Evolutionary conservation across 306 rosid species (phyloP), one percentile per base, ranked within the genome.

Genomic region (Prosopis cineraria): DNA sequence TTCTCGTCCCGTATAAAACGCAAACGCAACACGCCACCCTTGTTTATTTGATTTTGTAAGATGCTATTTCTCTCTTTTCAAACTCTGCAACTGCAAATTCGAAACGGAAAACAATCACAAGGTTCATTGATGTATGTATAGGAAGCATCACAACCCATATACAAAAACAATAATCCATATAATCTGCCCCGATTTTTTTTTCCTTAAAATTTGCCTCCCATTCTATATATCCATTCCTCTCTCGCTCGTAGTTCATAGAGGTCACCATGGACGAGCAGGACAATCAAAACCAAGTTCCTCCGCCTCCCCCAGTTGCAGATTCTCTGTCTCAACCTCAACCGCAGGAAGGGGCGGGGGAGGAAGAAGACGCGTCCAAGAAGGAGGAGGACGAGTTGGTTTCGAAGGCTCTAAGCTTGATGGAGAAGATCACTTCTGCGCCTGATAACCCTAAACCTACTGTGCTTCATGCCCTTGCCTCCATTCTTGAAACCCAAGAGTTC

Each of bases 391-490:
- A 91, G 80, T 80, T 96, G 81, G 62, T 90, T 45, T 81, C 84
- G 2, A 90, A 84, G 90, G 99, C 93, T 74, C 88, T 86, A 80
- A 90, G 83, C 81, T 87, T 91, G 47, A 96, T 93, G 94, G 98
- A 93, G 19, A 93, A 84, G 88, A 83, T 89, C 60, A 93, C 91
- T 68, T 74, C 91, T 1, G 64, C 94, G 39, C 88, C 93, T 53
- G 96, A 93, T 45, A 93, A 87, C 85, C 98, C 99, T 80, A 91
- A 84, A 47, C 83, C 93, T 31, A 66, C 80, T 30, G 90, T 84
- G 16, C 93, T 96, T 3, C 99, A 96, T 36, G 94, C 99, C 17
- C 90, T 96, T 20, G 97, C 98, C 0, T 85, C 99, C 8, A 85
- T 96, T 68, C 91, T 96, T 11, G 97, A 96, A 84, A 84, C 85